Evolutionary conservation across 179 eudicot genomes (phyloP).

Genomic region (Camellia oleifera): DNA sequence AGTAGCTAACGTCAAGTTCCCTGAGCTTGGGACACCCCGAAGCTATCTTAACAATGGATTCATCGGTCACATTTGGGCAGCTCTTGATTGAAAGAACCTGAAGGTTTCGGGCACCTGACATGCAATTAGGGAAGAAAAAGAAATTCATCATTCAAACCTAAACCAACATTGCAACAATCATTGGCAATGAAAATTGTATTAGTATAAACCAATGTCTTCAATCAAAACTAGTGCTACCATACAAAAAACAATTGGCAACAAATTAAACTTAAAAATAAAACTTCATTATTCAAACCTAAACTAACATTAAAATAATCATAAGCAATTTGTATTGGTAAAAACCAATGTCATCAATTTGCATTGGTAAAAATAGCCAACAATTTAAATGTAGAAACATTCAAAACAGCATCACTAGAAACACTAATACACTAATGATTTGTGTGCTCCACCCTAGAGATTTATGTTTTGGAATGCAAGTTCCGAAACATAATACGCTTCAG

Average conservation of each 20-base stretch:
- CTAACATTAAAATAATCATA: too few relatives aligned
- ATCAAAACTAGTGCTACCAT: background rate
- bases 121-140: background rate
- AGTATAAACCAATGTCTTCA: background rate
- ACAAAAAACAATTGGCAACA: background rate
- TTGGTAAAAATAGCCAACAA: too few relatives aligned
- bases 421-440: too few relatives aligned
- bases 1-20: constrained; percentile 83
- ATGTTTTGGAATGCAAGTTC: too few relatives aligned
- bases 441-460: too few relatives aligned
- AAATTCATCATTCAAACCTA: background rate
- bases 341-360: too few relatives aligned
- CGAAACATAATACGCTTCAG: too few relatives aligned
- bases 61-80: constrained; percentile 64
- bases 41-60: constrained; percentile 49
- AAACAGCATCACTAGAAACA: too few relatives aligned
- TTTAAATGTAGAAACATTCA: too few relatives aligned
- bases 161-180: background rate
- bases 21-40: constrained; percentile 55
- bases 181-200: background rate
- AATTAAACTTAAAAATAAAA: background rate
- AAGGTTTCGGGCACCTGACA: constrained; percentile 78
- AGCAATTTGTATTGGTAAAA: too few relatives aligned
- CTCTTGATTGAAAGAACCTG: constrained; percentile 78
- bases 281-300: too few relatives aligned